Evolutionary conservation across 2,329 filamentous ascomycete species (phyloP), one percentile per base, ranked within the genome.

Genomic region (Colletotrichum lupini): DNA sequence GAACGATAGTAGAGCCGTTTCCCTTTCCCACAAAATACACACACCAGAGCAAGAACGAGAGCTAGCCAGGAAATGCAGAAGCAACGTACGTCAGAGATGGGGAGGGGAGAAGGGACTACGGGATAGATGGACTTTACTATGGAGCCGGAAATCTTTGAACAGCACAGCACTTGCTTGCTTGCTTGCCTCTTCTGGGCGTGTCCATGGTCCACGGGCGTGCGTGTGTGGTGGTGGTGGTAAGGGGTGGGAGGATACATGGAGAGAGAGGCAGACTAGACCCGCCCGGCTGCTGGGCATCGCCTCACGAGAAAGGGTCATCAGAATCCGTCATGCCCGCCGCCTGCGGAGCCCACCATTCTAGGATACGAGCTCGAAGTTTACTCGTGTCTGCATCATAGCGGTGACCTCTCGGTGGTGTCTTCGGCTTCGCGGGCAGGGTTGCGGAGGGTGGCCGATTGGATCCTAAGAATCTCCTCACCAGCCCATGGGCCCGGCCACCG

Each of bases 341-440:
- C 71, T 70, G 71, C 71, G 71, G 71, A 70, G 71, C 61, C 71
- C 55, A 56, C 71, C 71, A 73, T 66, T 70, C 71, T 73, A 73
- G 71, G 71, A 73, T 73, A 73, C 71, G 71, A 73, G 71, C 71
- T 73, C 60, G 60, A 70, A 28, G 58, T 73, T 70, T 66, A 65
- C 71, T 70, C 67, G 61, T 66, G 24, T 56, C 55, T 73, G 46
- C 70, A 73, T 70, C 70, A 73, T 70, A 66, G 70, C 67, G 70
- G 67, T 73, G 70, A 49, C 70, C 53, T 63, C 26, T 67, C 58
- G 55, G 42, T 73, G 67, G 66, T 16, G 59, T 52, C 37, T 56
- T 61, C 60, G 67, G 70, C 67, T 49, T 64, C 60, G 42, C 57
- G 6, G 19, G 56, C 67, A 73, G 71, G 71, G 71, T 65, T 70